Evolutionary conservation across 2,329 filamentous ascomycete species (phyloP).

Genomic region (Simplicillium sp.): DNA sequence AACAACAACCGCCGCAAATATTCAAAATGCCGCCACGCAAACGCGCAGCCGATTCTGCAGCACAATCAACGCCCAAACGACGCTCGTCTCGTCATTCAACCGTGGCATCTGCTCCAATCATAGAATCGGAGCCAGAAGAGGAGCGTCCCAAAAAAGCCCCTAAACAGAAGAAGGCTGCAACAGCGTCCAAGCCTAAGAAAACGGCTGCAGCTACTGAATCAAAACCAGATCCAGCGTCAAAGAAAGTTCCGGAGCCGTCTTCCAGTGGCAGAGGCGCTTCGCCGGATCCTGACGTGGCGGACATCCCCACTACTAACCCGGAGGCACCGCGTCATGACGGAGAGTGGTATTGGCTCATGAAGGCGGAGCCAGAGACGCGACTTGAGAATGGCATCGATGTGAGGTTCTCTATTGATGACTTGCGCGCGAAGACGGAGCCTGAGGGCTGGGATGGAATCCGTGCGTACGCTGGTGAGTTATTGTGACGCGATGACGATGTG

Average conservation of each 20-base stretch:
- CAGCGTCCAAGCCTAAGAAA: conserved; percentile 1
- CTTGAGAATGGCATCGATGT: conserved; percentile 82
- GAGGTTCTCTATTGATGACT: conserved; percentile 88
- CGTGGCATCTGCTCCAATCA: conserved; percentile 2
- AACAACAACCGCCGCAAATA: neutral
- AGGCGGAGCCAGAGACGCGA: conserved; percentile 80
- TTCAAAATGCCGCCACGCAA: conserved; percentile 13
- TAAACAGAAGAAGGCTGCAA: conserved; percentile 1
- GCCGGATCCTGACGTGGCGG: conserved; percentile 19
- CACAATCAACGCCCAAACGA: conserved; percentile 15
- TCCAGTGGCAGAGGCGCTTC: conserved; percentile 10
- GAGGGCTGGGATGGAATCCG: conserved; percentile 81
- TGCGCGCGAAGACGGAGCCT: conserved; percentile 60
- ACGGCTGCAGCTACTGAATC: conserved; percentile 1
- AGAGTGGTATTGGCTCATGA: conserved; percentile 67
- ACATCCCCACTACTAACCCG: conserved; percentile 25
- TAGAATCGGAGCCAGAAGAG: neutral
- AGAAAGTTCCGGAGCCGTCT: neutral
- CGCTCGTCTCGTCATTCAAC: conserved; percentile 16
- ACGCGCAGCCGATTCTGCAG: conserved; percentile 5
- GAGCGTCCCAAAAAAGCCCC: neutral
- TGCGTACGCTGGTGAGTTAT: conserved; percentile 33
- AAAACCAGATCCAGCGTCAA: neutral
- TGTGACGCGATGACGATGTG: too few species aligned
- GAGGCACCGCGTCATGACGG: conserved; percentile 29